Evolutionary conservation across 2,329 filamentous ascomycete species (phyloP).

Genomic region (Daldinia sp.): DNA sequence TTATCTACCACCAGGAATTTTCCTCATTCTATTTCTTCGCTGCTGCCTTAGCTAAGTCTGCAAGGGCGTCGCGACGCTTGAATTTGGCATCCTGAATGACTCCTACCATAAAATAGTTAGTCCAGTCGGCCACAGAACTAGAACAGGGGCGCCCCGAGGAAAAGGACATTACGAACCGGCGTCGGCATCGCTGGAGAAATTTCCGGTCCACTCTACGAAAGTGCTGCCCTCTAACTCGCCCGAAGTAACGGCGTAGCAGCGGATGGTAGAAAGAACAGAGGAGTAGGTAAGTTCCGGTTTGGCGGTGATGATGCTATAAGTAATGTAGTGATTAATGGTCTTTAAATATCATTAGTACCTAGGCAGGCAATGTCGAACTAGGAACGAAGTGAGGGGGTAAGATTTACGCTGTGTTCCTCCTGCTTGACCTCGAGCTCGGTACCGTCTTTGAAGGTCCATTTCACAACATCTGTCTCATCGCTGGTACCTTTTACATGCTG

Average conservation of each 20-base stretch:
- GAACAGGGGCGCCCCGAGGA: background rate
- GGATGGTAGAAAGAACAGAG: constrained; percentile 71
- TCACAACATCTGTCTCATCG: constrained; percentile 72
- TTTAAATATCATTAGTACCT: constrained; percentile 42
- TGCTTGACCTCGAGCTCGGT: constrained; percentile 75
- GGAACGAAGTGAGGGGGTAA: background rate
- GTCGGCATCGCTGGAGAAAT: constrained; percentile 76
- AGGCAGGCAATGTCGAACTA: background rate
- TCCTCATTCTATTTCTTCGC: constrained; percentile 44
- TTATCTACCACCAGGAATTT: background rate
- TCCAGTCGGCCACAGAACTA: background rate
- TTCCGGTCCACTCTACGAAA: constrained; percentile 73
- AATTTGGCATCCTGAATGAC: constrained; percentile 79
- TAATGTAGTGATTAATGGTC: constrained; percentile 78
- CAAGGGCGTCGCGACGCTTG: constrained; percentile 76
- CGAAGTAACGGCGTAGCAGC: constrained; percentile 71
- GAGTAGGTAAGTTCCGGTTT: constrained; percentile 72
- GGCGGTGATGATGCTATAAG: constrained; percentile 74
- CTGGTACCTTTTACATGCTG: constrained; percentile 70
- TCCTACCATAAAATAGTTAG: constrained; percentile 52
- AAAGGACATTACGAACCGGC: constrained; percentile 59
- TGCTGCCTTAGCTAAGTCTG: constrained; percentile 67
- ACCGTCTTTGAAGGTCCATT: constrained; percentile 76
- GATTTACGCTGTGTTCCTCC: constrained; percentile 74
- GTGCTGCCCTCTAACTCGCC: constrained; percentile 70